A percentile compares a stretch with the other conserved stretches of the same genome.
phyloP scores from a whole-genome alignment of 305 asterid genomes.

The Fraxinus greggii region DNA sequence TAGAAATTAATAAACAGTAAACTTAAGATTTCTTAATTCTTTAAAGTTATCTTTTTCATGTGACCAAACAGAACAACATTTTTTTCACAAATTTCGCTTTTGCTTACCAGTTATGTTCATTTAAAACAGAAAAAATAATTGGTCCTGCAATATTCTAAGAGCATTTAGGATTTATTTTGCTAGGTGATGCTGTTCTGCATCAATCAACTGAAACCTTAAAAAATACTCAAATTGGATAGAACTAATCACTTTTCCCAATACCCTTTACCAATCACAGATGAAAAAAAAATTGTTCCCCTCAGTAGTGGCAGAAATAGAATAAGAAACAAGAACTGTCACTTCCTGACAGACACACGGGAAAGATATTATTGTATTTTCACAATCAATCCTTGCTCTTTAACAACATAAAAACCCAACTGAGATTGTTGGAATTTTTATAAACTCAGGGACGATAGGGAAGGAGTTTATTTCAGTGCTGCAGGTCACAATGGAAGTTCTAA shows the following conservation, averaged over 20 bases:
- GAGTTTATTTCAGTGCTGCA: not conserved
- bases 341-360: not conserved
- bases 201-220: not conserved
- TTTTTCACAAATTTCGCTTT: not conserved
- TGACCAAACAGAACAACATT: not conserved
- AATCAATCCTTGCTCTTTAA: not conserved
- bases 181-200: not conserved
- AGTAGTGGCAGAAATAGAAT: not conserved
- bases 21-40: not conserved
- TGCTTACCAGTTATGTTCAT: not conserved
- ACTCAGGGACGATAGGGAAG: not conserved
- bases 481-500: not conserved
- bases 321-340: not conserved
- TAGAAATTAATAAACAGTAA: not conserved
- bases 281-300: not conserved
- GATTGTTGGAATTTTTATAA: not conserved
- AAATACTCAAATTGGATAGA: not conserved
- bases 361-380: not conserved
- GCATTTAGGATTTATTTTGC: not conserved
- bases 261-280: not conserved
- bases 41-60: not conserved
- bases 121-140: not conserved
- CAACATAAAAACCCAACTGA: not conserved
- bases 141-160: not conserved
- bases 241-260: not conserved